Evolutionary conservation across 1,284 basidiomycete genomes (phyloP), one percentile per base, ranked within the genome.

Genomic region (Leccinum angustisporum): DNA sequence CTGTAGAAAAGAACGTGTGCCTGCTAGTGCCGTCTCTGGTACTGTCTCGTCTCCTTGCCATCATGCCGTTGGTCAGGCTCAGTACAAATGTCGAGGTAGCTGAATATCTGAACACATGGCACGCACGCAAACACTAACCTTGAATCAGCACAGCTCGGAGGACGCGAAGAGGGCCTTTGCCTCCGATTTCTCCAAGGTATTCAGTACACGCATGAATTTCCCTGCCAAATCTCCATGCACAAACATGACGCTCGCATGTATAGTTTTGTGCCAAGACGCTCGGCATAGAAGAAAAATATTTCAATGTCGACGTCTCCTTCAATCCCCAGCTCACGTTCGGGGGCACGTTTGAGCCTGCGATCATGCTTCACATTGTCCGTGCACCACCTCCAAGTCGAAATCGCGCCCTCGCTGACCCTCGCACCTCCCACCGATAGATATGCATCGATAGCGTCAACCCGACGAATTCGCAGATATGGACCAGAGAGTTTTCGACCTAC

Each of bases 281-380:
- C 14, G 68, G 5, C 11, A 46, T 7, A 46, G 43, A 18, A 46
- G 43, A 46, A 18, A 9, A 43, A 43, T 10, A 18, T 43, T 18
- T 46, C 43, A 18, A 46, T 46, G 10, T 46, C 43, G 43, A 46
- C 43, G 43, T 46, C 43, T 18, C 43, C 18, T 46, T 46, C 43
- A 46, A 46, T 46, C 43, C 10, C n/a, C 43, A 46, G 16, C 10
- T 46, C 43, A 46, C n/a, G n/a, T 46, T 46, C 43, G n/a, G 43
- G n/a, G 87, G 86, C 5, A 82, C 81, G 8, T 82, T 86, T 56
- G 87, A 88, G n/a, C 87, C 87, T 27, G 85, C 86, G 1, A 82
- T 86, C 71, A 74, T 81, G 56, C 73, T 89, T 65, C 74, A 70
- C 53, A 76, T 87, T 60, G 87, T 89, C 63, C 60, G 84, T 77